Evolutionary conservation across 805 yeast genomes (phyloP), one percentile per base, ranked within the genome.

Genomic region (Candida bentonensis): DNA sequence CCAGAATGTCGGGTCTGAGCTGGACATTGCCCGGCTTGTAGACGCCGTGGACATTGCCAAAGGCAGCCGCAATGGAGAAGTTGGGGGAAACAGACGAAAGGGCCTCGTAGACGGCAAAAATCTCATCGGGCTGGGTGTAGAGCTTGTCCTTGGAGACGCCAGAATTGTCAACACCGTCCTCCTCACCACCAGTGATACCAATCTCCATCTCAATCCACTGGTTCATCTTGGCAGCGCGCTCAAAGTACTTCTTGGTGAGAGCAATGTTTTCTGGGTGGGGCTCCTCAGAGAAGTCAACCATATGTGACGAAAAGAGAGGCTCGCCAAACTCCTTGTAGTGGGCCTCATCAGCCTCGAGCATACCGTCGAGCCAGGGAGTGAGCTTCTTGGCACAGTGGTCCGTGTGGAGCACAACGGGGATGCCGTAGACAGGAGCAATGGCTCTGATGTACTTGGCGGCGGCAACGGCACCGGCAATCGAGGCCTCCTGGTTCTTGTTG

Each of bases 121-220:
- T 95, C 57, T 95, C 89, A 72, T 84, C 95, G 60, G 98, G 86
- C 59, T 79, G 78, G 58, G 98, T 92, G 83, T 89, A 92, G 60
- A 92, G 74, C 53, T 82, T 66, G 52, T 83, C 87, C 72, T 82
- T 82, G 64, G 78, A 77, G 55, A 85, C 96, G 67, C 78, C 75
- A 70, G 89, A 94, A 79, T 92, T 92, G 82, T 92, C 92, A 62
- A 92, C 98, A 80, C 98, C 98, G 66, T 92, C 98, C 74, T 92
- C 98, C 76, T 92, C 98, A 81, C 98, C 98, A 73, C 98, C 98
- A 67, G 98, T 92, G 79, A 92, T 92, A 79, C 98, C 98, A 66
- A 92, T 92, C 77, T 92, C 98, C 98, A 92, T 92, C 78, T 92
- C 98, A 66, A 92, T 79, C 92, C 92, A 92, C 75, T 89, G 97